Evolutionary conservation across 495 filamentous ascomycete species (phyloP).

Genomic region (Tuber brumale): DNA sequence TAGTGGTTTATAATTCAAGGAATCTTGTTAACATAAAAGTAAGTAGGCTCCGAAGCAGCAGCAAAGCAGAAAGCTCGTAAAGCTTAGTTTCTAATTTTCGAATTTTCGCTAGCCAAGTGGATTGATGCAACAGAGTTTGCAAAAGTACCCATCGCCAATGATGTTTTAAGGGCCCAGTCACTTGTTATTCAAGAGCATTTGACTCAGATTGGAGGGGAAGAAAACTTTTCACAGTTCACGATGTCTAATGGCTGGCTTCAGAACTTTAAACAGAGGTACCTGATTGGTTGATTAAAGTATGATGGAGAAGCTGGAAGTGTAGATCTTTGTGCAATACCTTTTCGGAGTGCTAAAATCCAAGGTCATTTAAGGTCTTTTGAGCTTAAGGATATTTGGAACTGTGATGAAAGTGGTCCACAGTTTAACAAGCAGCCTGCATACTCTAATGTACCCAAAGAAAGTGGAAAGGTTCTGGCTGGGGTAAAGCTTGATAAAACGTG

Average conservation of each 20-base stretch:
- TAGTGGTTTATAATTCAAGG: neutral
- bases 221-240: constrained; percentile 25
- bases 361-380: constrained; percentile 20
- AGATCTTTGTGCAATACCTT: constrained; percentile 20
- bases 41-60: constrained; percentile 22
- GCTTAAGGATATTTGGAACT: constrained; percentile 22
- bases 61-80: constrained; percentile 29
- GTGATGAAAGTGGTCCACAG: constrained; percentile 20
- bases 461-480: neutral
- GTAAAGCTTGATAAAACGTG: constrained; percentile 11
- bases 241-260: constrained; percentile 31
- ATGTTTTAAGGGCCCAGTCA: constrained; percentile 25
- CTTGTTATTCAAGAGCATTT: constrained; percentile 25
- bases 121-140: constrained; percentile 23
- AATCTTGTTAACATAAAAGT: neutral
- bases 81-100: constrained; percentile 28
- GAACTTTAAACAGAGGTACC: constrained; percentile 26
- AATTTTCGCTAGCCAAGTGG: constrained; percentile 30
- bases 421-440: constrained; percentile 11
- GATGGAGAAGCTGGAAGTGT: constrained; percentile 15
- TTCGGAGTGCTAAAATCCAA: constrained; percentile 10
- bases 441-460: neutral
- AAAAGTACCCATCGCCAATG: constrained; percentile 25
- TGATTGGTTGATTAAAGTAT: constrained; percentile 25
- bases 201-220: constrained; percentile 17